Conservation (phyloP, 768 basidiomycete species). For the Leucocoprinus leucothites region DNA sequence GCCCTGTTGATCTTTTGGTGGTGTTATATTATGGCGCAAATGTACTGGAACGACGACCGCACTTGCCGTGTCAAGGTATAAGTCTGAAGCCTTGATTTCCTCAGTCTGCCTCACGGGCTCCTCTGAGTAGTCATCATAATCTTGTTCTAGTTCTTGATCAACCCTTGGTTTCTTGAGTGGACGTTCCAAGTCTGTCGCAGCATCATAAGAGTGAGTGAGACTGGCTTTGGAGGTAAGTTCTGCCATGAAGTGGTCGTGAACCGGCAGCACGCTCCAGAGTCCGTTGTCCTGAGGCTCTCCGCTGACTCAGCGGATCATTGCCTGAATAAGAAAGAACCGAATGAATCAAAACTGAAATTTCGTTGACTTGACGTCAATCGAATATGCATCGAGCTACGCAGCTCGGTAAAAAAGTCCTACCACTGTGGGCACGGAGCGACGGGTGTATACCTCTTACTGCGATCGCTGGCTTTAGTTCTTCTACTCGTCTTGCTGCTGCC, state of each 20-base stretch:
- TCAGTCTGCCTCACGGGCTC: conserved; percentile 23
- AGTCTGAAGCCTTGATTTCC: conserved; percentile 63
- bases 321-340: too few species aligned
- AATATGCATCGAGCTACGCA: conserved; percentile 6
- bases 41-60: conserved; percentile 13
- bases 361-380: background rate
- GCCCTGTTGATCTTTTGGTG: conserved; percentile 79
- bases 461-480: conserved; percentile 19
- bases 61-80: conserved; percentile 92
- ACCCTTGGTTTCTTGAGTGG: conserved; percentile 34
- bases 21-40: conserved; percentile 8
- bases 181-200: conserved; percentile 21
- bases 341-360: background rate
- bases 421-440: background rate
- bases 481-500: conserved; percentile 21
- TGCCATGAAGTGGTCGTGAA: conserved; percentile 9
- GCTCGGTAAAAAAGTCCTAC: background rate
- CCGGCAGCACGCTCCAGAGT: background rate
- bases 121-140: conserved; percentile 30
- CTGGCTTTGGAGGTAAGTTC: conserved; percentile 10
- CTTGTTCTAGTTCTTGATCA: conserved; percentile 19
- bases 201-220: conserved; percentile 12
- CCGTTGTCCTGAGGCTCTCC: background rate
- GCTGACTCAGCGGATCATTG: conserved; percentile 10
- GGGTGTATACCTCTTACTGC: background rate